Conservation (phyloP, 208 protist species). For the Acanthamoeba lenticulata region DNA sequence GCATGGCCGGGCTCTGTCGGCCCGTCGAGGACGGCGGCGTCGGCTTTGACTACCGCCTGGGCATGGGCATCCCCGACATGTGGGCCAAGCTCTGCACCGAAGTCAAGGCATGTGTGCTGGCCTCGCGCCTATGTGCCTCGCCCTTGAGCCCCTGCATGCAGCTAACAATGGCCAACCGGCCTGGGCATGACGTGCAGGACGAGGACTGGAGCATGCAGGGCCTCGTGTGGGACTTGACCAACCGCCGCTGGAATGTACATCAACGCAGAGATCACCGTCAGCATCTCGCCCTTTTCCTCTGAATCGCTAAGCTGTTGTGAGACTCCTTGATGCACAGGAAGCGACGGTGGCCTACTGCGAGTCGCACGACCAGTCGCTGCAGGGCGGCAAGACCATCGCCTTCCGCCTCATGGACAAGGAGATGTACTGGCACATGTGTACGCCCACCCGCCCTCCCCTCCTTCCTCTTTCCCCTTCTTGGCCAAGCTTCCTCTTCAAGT, state of each 20-base stretch:
- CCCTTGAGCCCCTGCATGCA: no score
- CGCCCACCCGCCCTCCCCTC: not conserved
- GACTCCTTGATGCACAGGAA: slow-evolving; percentile 85
- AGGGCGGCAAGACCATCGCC: slow-evolving; percentile 94
- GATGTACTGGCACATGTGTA: slow-evolving; percentile 83
- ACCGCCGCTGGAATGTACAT: slow-evolving; percentile 80
- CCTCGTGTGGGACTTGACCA: slow-evolving; percentile 86
- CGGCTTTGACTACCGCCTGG: slow-evolving; percentile 92
- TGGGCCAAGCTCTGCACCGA: slow-evolving; percentile 86
- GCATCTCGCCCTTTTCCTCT: not conserved
- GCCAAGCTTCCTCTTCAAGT: not conserved
- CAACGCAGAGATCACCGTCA: not conserved
- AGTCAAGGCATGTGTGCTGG: not conserved
- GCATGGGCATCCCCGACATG: slow-evolving; percentile 92
- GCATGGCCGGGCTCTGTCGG: slow-evolving; percentile 87
- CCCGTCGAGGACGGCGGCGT: slow-evolving; percentile 89
- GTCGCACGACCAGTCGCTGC: slow-evolving; percentile 93
- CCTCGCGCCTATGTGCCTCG: not conserved
- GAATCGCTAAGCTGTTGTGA: no score
- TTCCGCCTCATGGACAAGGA: slow-evolving; percentile 95
- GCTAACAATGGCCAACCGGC: not conserved
- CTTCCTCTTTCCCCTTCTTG: not conserved
- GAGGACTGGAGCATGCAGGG: slow-evolving; percentile 89
- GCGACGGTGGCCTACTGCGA: slow-evolving; percentile 90
- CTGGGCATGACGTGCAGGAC: slow-evolving; percentile 69